Conservation (phyloP, 1,284 basidiomycete genomes). For the Rhizoctonia solani region DNA sequence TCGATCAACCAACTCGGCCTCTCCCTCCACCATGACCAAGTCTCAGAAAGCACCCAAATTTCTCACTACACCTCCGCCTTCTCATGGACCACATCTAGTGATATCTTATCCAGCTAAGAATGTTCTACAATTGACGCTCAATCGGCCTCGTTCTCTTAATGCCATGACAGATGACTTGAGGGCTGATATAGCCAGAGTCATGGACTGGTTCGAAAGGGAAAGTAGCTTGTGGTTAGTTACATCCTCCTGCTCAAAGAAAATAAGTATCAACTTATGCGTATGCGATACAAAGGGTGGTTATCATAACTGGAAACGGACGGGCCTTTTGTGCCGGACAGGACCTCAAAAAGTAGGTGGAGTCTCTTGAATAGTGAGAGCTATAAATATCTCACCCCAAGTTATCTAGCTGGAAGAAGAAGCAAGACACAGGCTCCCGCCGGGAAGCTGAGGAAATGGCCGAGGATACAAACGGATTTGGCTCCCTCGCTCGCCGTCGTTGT, state of each 20-base stretch:
- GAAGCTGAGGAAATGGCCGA: constrained; percentile 51
- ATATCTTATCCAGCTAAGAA: constrained; percentile 66
- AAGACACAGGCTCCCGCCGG: constrained; percentile 49
- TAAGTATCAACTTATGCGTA: not conserved
- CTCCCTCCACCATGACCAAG: constrained; percentile 3
- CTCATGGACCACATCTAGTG: constrained; percentile 52
- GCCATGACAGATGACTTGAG: constrained; percentile 55
- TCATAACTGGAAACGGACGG: constrained; percentile 77
- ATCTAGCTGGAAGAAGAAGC: constrained; percentile 58
- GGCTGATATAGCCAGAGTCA: constrained; percentile 57
- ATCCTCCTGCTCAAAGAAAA: not conserved
- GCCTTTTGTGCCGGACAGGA: constrained; percentile 84
- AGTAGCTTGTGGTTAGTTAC: constrained; percentile 65
- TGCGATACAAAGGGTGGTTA: constrained; percentile 59
- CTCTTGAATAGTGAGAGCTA: no score
- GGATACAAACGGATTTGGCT: constrained; percentile 67
- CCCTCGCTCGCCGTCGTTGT: constrained; percentile 69
- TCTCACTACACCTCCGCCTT: constrained; percentile 3
- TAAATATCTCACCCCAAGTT: no score
- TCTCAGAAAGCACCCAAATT: constrained; percentile 11
- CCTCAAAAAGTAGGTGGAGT: constrained; percentile 69
- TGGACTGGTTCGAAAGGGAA: constrained; percentile 80
- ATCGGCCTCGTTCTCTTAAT: constrained; percentile 58
- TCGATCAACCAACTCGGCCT: no score
- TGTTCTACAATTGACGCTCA: constrained; percentile 72